These are phyloP conservation scores for Chrysanthemum makinoi DNA, from an alignment of 129 eudicot genomes.

Conservation along the genomic window DNA sequence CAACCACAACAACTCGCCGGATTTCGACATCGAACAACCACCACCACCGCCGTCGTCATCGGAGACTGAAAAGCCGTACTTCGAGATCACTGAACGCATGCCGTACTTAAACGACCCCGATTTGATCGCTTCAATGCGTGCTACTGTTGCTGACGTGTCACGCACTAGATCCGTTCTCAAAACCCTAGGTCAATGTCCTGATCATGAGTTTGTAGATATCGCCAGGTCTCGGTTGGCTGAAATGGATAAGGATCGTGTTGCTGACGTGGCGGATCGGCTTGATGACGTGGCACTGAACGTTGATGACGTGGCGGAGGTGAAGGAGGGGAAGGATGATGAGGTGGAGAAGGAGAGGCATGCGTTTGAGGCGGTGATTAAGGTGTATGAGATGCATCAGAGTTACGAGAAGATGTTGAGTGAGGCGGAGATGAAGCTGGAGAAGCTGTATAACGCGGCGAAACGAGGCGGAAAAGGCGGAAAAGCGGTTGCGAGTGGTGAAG, in stretches of 20 bases:
- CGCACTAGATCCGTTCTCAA: conserved; percentile 68
- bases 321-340: conserved; percentile 25
- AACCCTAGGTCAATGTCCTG: conserved; percentile 70
- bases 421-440: conserved; percentile 77
- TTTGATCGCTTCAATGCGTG: conserved; percentile 60
- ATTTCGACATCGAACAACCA: conserved; percentile 65
- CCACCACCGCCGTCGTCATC: conserved; percentile 24
- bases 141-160: conserved; percentile 60
- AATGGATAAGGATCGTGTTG: no score
- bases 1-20: conserved; percentile 33
- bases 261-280: no score
- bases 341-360: conserved; percentile 48
- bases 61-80: conserved; percentile 29
- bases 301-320: conserved; percentile 36
- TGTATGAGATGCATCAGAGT: conserved; percentile 77
- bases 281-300: no score
- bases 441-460: conserved; percentile 70
- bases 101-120: conserved; percentile 67
- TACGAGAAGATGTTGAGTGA: conserved; percentile 70
- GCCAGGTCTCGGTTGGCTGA: conserved; percentile 42
- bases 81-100: conserved; percentile 70
- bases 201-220: conserved; percentile 73
- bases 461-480: conserved; percentile 41
- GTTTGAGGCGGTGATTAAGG: conserved; percentile 50
- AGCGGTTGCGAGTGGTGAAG: conserved; percentile 24